Evolutionary conservation across 192 early-diverging fungal species (phyloP).

Genomic region (Gamsiella multidivaricata): DNA sequence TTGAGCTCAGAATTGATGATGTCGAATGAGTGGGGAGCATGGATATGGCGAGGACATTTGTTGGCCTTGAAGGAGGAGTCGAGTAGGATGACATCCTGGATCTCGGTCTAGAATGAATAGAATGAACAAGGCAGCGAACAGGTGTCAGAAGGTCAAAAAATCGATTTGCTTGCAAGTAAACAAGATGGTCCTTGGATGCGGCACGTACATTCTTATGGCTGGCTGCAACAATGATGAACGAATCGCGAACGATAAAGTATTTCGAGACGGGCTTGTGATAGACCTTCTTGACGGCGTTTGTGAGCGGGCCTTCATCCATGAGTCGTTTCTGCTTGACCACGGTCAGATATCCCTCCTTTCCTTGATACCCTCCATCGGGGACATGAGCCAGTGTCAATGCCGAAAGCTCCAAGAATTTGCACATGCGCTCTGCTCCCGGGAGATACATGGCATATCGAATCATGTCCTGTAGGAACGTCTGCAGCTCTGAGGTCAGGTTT

Average conservation of each 20-base stretch:
- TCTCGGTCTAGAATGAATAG: conserved; percentile 35
- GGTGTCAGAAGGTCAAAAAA: background rate
- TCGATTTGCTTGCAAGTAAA: background rate
- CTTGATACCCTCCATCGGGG: conserved; percentile 60
- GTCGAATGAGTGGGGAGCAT: conserved; percentile 58
- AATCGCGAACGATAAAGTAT: conserved; percentile 79
- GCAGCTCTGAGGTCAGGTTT: conserved; percentile 36
- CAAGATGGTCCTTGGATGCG: background rate
- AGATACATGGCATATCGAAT: conserved; percentile 50
- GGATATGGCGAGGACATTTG: conserved; percentile 36
- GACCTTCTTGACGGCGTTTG: conserved; percentile 51
- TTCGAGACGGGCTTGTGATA: conserved; percentile 63
- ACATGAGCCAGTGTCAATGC: conserved; percentile 53
- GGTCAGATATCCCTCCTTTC: conserved; percentile 75
- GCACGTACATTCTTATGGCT: conserved; percentile 57
- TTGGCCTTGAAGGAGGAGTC: conserved; percentile 53
- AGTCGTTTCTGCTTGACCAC: conserved; percentile 56
- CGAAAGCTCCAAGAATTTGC: conserved; percentile 64
- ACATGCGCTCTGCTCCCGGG: conserved; percentile 57
- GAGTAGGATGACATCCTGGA: conserved; percentile 58
- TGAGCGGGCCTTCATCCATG: conserved; percentile 61
- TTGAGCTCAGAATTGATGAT: conserved; percentile 70
- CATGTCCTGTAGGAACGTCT: conserved; percentile 53
- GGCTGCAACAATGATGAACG: conserved; percentile 59
- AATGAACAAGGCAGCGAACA: too few relatives aligned